Evolutionary conservation across 2,329 filamentous ascomycete genomes (phyloP).

Genomic region (Sphaceloma murrayae): DNA sequence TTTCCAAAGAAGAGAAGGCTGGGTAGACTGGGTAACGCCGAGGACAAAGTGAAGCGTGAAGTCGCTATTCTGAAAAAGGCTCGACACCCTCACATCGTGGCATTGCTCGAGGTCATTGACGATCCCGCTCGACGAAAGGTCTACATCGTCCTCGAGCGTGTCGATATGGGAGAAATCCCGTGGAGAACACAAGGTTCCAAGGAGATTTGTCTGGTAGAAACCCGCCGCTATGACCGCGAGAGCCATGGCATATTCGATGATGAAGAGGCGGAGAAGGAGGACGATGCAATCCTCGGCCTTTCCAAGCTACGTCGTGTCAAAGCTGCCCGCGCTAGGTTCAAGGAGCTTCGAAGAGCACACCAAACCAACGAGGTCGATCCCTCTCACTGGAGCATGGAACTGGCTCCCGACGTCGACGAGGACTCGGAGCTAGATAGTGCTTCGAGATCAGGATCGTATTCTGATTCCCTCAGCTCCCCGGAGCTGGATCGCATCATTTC

Average conservation of each 20-base stretch:
- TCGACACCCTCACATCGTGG: conserved; percentile 92
- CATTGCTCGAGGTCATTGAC: conserved; percentile 91
- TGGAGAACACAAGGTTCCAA: conserved; percentile 85
- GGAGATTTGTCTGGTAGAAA: conserved; percentile 75
- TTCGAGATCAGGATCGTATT: conserved; percentile 23
- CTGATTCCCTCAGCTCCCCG: neutral
- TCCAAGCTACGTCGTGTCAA: conserved; percentile 49
- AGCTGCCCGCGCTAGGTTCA: conserved; percentile 19
- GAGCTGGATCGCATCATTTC: conserved; percentile 12
- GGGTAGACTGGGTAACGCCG: conserved; percentile 61
- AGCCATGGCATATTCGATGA: conserved; percentile 41
- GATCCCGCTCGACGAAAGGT: conserved; percentile 95
- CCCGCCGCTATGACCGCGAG: conserved; percentile 66
- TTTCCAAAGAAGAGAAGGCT: conserved; percentile 88
- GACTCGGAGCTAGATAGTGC: conserved; percentile 30
- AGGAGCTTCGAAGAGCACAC: conserved; percentile 22
- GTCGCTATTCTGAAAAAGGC: conserved; percentile 98
- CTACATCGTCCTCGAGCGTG: conserved; percentile 93
- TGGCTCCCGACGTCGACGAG: conserved; percentile 54
- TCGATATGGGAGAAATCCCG: conserved; percentile 84
- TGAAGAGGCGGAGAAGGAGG: conserved; percentile 35
- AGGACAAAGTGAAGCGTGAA: conserved; percentile 84
- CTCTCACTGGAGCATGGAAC: conserved; percentile 76
- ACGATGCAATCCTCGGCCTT: conserved; percentile 35
- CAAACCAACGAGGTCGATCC: conserved; percentile 33